These are phyloP conservation scores for Wickerhamomyces xylosicus DNA, from an alignment of 805 yeast genomes.

Conservation along the genomic window DNA sequence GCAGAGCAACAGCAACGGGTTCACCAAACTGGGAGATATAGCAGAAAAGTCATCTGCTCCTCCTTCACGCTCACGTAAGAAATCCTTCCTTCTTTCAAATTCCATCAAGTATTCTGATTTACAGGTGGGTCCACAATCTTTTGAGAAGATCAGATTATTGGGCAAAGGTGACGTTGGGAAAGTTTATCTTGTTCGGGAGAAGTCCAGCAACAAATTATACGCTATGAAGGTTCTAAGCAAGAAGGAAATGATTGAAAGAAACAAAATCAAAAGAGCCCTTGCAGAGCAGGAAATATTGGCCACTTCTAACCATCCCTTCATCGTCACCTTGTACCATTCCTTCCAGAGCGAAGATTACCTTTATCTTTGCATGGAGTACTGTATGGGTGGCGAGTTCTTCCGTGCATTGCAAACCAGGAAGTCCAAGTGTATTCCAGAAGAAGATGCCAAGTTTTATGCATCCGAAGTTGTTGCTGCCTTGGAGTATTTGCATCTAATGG, in stretches of 20 bases:
- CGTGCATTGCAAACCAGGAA: slow-evolving; percentile 88
- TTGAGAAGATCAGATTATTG: slow-evolving; percentile 79
- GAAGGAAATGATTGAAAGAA: slow-evolving; percentile 89
- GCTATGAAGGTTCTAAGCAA: slow-evolving; percentile 92
- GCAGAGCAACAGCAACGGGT: slow-evolving; percentile 9
- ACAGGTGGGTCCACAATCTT: slow-evolving; percentile 78
- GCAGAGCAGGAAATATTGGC: slow-evolving; percentile 97
- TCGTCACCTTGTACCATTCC: slow-evolving; percentile 91
- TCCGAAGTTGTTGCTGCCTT: slow-evolving; percentile 96
- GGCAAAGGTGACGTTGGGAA: slow-evolving; percentile 99
- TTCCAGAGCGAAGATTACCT: slow-evolving; percentile 90
- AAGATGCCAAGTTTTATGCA: slow-evolving; percentile 88
- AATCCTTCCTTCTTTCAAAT: slow-evolving; percentile 47
- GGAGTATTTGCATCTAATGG: slow-evolving; percentile 93
- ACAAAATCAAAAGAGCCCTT: slow-evolving; percentile 86
- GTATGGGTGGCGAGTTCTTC: slow-evolving; percentile 99
- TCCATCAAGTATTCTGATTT: slow-evolving; percentile 67
- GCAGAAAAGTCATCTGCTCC: slow-evolving; percentile 8
- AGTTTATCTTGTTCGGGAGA: slow-evolving; percentile 85
- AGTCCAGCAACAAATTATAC: slow-evolving; percentile 58
- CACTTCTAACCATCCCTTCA: slow-evolving; percentile 93
- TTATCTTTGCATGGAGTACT: slow-evolving; percentile 95
- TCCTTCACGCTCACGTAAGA: slow-evolving; percentile 28
- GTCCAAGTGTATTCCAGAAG: slow-evolving; percentile 75
- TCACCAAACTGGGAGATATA: slow-evolving; percentile 9